phyloP scores from a whole-genome alignment of 768 basidiomycete species.

The Trametes villosa region DNA sequence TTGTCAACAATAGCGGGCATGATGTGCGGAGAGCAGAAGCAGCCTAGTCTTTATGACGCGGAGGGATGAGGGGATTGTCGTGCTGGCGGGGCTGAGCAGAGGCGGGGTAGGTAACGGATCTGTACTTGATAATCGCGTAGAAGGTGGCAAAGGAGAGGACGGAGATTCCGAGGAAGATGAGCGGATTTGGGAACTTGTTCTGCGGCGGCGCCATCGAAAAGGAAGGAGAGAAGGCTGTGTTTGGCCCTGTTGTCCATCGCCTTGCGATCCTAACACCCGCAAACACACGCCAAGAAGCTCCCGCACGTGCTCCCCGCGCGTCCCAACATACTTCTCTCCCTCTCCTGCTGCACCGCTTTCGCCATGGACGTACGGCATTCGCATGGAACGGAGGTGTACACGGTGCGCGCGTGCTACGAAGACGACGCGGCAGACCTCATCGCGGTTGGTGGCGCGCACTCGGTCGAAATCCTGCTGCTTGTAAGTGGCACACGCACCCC shows the following conservation, averaged over 20 bases:
- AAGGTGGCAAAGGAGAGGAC: conserved; percentile 62
- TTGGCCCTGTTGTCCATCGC: conserved; percentile 24
- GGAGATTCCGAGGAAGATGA: conserved; percentile 60
- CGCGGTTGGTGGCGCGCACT: conserved; percentile 74
- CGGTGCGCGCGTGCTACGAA: conserved; percentile 63
- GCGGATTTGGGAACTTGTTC: conserved; percentile 59
- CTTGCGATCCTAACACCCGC: conserved; percentile 28
- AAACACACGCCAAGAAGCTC: conserved; percentile 28
- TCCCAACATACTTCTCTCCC: not conserved
- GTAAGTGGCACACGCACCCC: conserved; percentile 45
- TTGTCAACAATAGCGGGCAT: conserved; percentile 50
- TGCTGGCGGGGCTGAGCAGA: conserved; percentile 62
- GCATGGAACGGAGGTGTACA: conserved; percentile 63
- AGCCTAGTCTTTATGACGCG: conserved; percentile 50
- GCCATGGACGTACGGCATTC: conserved; percentile 62
- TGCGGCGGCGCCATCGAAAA: conserved; percentile 18
- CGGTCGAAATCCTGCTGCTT: conserved; percentile 69
- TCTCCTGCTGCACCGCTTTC: not conserved
- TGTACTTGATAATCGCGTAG: conserved; percentile 54
- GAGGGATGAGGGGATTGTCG: conserved; percentile 70
- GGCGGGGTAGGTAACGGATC: conserved; percentile 62
- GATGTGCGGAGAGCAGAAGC: conserved; percentile 22
- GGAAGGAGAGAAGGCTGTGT: conserved; percentile 11
- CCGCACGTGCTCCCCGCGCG: conserved; percentile 16
- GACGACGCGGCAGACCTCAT: conserved; percentile 71